Conservation (phyloP, 768 basidiomycete species). For the Hygrophoropsis aurantiaca region DNA sequence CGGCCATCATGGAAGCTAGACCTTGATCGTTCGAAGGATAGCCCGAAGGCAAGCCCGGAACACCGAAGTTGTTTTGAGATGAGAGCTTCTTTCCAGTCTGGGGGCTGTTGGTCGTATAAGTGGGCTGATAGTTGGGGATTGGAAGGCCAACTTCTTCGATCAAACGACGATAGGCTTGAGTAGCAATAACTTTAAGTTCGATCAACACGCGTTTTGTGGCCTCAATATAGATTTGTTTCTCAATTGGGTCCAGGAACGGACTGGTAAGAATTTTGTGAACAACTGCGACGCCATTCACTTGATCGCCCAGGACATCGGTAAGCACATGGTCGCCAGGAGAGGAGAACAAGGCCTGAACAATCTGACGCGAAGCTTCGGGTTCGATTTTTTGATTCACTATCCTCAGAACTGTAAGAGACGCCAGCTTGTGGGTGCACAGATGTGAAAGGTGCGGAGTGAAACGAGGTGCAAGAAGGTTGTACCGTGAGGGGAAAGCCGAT, state of each 20-base stretch:
- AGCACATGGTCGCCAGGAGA: conserved; percentile 87
- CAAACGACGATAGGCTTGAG: conserved; percentile 89
- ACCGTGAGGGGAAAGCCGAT: conserved; percentile 93
- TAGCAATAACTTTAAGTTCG: conserved; percentile 89
- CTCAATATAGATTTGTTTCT: conserved; percentile 72
- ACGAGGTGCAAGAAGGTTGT: conserved; percentile 89
- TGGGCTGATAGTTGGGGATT: conserved; percentile 83
- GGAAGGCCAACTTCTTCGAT: conserved; percentile 95
- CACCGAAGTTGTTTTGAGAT: conserved; percentile 55
- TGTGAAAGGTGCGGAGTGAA: conserved; percentile 97
- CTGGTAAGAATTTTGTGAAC: conserved; percentile 92
- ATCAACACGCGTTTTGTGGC: conserved; percentile 89
- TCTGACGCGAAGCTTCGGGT: conserved; percentile 79
- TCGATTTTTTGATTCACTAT: conserved; percentile 98
- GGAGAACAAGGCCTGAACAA: conserved; percentile 89
- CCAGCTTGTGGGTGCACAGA: conserved; percentile 96
- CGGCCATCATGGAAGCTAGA: conserved; percentile 90
- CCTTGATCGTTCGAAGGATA: conserved; percentile 84
- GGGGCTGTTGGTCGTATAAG: conserved; percentile 62
- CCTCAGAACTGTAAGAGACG: conserved; percentile 90
- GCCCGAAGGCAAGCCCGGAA: conserved; percentile 76
- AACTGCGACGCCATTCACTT: conserved; percentile 93
- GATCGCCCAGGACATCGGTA: conserved; percentile 92
- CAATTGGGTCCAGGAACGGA: conserved; percentile 72
- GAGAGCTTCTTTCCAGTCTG: conserved; percentile 60